phyloP scores from a whole-genome alignment of 768 basidiomycete genomes.

The Trichaptum fuscoviolaceum region DNA sequence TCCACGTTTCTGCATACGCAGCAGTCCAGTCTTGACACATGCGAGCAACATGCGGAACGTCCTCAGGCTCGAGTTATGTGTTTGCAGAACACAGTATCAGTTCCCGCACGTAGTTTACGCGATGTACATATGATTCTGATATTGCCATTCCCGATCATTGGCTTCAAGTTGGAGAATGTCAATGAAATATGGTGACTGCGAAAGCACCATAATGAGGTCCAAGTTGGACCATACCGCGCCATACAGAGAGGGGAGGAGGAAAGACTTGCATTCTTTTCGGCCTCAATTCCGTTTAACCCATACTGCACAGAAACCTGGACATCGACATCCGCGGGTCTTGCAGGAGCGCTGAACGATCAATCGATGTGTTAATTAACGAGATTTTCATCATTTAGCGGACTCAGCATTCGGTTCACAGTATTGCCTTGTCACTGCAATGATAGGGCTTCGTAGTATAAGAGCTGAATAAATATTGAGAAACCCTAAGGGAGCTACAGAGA shows the following conservation, averaged over 20 bases:
- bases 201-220: conserved; percentile 22
- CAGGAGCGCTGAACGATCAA: no score
- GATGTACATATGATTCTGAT: conserved; percentile 1
- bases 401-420: background rate
- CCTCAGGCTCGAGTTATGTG: conserved; percentile 5
- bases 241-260: conserved; percentile 17
- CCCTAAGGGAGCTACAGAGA: background rate
- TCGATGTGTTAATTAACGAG: no score
- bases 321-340: background rate
- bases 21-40: conserved; percentile 4
- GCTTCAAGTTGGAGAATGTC: background rate
- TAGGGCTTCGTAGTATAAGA: background rate
- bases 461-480: background rate
- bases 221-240: conserved; percentile 18
- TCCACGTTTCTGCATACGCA: conserved; percentile 7
- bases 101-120: conserved; percentile 6
- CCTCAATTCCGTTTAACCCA: conserved; percentile 17
- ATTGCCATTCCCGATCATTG: background rate
- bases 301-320: conserved; percentile 20
- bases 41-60: background rate
- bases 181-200: conserved; percentile 27
- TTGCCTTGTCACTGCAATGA: background rate
- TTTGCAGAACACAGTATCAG: conserved; percentile 2
- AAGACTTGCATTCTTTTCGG: conserved; percentile 27
- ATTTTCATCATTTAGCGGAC: background rate